Percentiles rank a stretch among this genome's conserved stretches.
Conservation (phyloP, 208 protist species). For the Trypanosoma lewisi region DNA sequence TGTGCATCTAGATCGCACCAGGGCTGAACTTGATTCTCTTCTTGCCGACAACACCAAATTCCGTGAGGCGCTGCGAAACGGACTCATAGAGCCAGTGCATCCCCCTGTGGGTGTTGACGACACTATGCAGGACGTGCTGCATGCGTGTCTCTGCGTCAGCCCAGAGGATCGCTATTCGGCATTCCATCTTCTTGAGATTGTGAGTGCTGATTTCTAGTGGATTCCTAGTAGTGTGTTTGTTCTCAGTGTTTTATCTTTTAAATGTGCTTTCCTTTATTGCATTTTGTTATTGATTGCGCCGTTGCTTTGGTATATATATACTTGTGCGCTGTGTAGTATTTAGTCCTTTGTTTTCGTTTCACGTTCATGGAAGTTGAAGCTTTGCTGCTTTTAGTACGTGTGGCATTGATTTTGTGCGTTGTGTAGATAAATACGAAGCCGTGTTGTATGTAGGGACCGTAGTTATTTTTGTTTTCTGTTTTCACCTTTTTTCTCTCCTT, state of each 20-base stretch:
- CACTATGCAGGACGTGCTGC: constrained; percentile 12
- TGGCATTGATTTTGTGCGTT: constrained; percentile 3
- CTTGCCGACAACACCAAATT: constrained; percentile 21
- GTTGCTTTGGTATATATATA: too few relatives aligned
- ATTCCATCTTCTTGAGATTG: background rate
- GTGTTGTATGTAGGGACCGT: too few relatives aligned
- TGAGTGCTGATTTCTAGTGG: background rate
- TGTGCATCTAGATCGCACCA: constrained; percentile 12
- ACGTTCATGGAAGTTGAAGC: too few relatives aligned
- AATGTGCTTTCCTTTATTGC: constrained; percentile 10
- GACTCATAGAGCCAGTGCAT: constrained; percentile 14
- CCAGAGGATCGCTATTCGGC: constrained; percentile 18
- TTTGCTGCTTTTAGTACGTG: too few relatives aligned
- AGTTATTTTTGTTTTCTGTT: constrained; percentile 2
- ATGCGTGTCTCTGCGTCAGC: constrained; percentile 20
- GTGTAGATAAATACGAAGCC: too few relatives aligned
- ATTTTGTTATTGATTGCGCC: background rate
- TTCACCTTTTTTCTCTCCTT: constrained; percentile 7
- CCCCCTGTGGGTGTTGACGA: constrained; percentile 12
- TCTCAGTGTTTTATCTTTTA: background rate
- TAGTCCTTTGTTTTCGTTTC: constrained; percentile 1
- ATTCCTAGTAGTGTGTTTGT: background rate
- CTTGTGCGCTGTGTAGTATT: background rate
- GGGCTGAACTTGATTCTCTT: constrained; percentile 20
- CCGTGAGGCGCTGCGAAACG: constrained; percentile 21